phyloP scores from a whole-genome alignment of 768 basidiomycete species.

The Harrya chromipes region DNA sequence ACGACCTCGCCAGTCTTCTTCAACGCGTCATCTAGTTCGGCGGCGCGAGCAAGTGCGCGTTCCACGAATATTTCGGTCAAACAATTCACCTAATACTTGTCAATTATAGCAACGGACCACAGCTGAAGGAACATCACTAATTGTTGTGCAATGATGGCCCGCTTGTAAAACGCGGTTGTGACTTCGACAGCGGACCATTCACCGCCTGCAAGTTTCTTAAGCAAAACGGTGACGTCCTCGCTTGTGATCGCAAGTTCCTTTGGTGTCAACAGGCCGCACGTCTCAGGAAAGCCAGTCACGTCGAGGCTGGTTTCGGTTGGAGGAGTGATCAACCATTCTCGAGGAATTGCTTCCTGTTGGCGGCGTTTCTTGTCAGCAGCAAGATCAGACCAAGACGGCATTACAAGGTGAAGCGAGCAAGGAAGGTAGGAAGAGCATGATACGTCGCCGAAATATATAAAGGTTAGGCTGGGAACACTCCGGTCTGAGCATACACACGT shows the following conservation, averaged over 20 bases:
- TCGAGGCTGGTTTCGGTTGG: slow-evolving; percentile 48
- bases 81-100: slow-evolving; percentile 60
- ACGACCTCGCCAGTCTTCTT: slow-evolving; percentile 58
- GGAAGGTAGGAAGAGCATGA: background rate
- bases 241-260: slow-evolving; percentile 62
- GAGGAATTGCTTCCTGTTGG: slow-evolving; percentile 57
- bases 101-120: background rate
- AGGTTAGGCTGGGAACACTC: slow-evolving; percentile 2
- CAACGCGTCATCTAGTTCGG: slow-evolving; percentile 61
- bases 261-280: slow-evolving; percentile 53
- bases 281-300: slow-evolving; percentile 52
- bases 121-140: slow-evolving; percentile 43
- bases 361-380: slow-evolving; percentile 50
- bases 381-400: slow-evolving; percentile 47
- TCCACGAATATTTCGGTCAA: slow-evolving; percentile 83
- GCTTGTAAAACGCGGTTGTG: slow-evolving; percentile 70
- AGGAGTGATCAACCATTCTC: slow-evolving; percentile 55
- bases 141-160: slow-evolving; percentile 79
- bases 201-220: slow-evolving; percentile 50
- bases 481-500: background rate
- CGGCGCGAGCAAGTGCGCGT: slow-evolving; percentile 59
- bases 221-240: slow-evolving; percentile 41
- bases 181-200: slow-evolving; percentile 66
- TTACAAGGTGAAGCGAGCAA: background rate
- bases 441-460: slow-evolving; percentile 4